A percentile compares a stretch with the other conserved stretches of the same genome.
Evolutionary conservation across 257 asterid genomes (phyloP).

Genomic region (Coffea canephora): DNA sequence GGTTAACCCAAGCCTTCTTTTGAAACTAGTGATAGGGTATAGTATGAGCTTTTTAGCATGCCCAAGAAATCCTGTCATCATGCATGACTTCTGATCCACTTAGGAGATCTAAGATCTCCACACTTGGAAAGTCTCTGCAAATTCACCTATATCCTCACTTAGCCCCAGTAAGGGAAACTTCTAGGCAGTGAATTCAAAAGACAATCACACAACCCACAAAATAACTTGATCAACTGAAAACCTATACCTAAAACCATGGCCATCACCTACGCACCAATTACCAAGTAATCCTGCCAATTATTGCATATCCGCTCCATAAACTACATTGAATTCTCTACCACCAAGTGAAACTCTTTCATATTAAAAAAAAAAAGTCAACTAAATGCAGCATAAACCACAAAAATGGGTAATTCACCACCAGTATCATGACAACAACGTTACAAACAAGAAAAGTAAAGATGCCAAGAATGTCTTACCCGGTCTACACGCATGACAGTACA

Average conservation of each 20-base stretch:
- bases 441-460: neutral
- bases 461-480: constrained; percentile 55
- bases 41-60: neutral
- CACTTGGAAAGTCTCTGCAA: neutral
- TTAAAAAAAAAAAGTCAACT: neutral
- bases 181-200: neutral
- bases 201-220: neutral
- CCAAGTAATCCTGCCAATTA: neutral
- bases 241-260: neutral
- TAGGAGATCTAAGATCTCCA: neutral
- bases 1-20: neutral
- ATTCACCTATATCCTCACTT: neutral
- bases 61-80: neutral
- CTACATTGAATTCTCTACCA: no score
- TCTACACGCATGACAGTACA: constrained; percentile 93
- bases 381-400: neutral
- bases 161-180: neutral
- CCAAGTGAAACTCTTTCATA: neutral
- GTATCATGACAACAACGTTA: neutral
- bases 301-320: neutral
- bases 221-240: neutral
- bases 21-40: neutral
- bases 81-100: neutral
- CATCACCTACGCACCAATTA: neutral
- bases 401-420: neutral